Evolutionary conservation across 2,329 filamentous ascomycete genomes (phyloP).

Genomic region (Colletotrichum abscissum): DNA sequence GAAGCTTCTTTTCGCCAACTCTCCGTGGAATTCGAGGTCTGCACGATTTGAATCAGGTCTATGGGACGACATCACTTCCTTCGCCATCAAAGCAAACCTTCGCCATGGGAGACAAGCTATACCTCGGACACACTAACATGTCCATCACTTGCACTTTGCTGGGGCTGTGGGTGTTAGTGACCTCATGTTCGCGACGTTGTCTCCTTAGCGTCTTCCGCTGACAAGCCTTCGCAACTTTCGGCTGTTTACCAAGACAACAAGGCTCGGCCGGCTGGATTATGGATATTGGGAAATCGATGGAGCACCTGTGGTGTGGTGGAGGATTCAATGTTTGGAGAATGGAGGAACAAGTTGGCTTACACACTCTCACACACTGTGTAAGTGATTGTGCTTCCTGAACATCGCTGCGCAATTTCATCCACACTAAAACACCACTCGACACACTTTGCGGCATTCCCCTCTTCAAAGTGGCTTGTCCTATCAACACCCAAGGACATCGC

Average conservation of each 20-base stretch:
- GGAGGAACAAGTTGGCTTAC: background rate
- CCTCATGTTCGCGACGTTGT: slow-evolving; percentile 9
- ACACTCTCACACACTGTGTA: slow-evolving; percentile 22
- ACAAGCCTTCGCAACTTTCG: slow-evolving; percentile 11
- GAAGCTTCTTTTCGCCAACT: background rate
- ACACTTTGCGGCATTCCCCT: slow-evolving; percentile 34
- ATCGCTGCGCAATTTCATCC: slow-evolving; percentile 25
- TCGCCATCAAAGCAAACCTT: slow-evolving; percentile 6
- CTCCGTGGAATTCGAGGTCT: background rate
- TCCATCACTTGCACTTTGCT: background rate
- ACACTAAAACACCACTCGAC: slow-evolving; percentile 35
- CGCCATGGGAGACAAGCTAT: background rate
- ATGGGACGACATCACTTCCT: slow-evolving; percentile 8
- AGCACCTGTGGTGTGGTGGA: background rate
- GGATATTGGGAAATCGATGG: background rate
- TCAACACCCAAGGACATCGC: slow-evolving; percentile 22
- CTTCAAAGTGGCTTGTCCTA: slow-evolving; percentile 30
- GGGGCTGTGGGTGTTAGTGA: slow-evolving; percentile 24
- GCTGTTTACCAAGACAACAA: slow-evolving; percentile 5
- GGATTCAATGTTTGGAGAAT: slow-evolving; percentile 2
- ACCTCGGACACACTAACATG: background rate
- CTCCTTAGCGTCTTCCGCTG: slow-evolving; percentile 1
- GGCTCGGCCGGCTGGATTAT: background rate
- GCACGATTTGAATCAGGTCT: background rate
- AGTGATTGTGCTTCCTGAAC: slow-evolving; percentile 14